Evolutionary conservation across 306 rosid species (phyloP).

Genomic region (Cucumis melo): DNA sequence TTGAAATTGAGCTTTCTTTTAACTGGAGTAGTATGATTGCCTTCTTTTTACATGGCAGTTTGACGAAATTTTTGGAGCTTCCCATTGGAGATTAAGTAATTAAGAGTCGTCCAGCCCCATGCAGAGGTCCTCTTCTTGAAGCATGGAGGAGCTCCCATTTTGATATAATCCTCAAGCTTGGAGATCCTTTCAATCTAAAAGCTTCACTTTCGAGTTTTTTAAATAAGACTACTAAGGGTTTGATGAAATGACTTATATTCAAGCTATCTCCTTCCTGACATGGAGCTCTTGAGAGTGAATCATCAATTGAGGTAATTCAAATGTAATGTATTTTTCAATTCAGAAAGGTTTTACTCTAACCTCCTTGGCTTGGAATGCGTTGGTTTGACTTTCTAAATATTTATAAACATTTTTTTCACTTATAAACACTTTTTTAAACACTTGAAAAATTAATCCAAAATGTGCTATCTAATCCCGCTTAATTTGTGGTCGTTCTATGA

Average conservation of each 20-base stretch:
- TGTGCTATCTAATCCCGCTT: no score
- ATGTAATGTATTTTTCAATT: neutral
- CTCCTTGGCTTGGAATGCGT: no score
- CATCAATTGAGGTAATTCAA: neutral
- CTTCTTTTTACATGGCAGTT: neutral
- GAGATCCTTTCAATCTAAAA: neutral
- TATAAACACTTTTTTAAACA: no score
- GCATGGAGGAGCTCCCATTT: neutral
- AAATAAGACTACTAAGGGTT: neutral
- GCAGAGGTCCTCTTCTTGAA: neutral
- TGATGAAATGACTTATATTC: neutral
- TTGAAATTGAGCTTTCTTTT: neutral
- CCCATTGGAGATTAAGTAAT: neutral
- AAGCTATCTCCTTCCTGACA: neutral
- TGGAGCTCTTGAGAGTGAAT: neutral
- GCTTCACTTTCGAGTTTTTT: neutral
- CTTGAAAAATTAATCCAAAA: no score
- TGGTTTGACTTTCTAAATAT: no score
- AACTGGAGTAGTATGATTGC: neutral
- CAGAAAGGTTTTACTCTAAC: neutral
- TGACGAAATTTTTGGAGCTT: conserved; percentile 5
- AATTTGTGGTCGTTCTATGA: no score
- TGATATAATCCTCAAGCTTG: neutral
- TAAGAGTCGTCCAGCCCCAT: neutral
- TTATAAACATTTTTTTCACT: no score